phyloP scores from a whole-genome alignment of 2,329 filamentous ascomycete species.

The Colletotrichum abscissum region DNA sequence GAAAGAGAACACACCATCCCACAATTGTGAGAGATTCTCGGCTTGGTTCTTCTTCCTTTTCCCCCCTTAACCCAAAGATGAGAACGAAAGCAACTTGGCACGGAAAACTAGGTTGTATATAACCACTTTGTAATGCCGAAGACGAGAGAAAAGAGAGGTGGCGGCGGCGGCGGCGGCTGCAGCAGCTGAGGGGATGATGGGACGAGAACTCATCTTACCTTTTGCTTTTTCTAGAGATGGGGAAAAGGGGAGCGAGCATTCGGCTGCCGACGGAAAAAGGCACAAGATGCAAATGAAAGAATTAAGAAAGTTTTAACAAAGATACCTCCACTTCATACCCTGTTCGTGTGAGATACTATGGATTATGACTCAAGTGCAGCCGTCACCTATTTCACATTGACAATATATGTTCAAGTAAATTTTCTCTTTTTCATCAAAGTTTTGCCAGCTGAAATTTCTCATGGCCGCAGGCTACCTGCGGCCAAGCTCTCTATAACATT shows the following conservation, averaged over 20 bases:
- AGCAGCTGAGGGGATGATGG: background rate
- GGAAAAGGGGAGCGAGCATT: constrained; percentile 1
- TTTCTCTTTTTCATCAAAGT: background rate
- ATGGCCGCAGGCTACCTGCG: background rate
- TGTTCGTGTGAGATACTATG: background rate
- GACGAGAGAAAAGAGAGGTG: background rate
- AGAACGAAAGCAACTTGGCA: constrained; percentile 3
- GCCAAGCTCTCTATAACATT: constrained; percentile 16
- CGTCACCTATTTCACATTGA: no score
- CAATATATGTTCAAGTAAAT: no score
- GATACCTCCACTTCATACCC: background rate
- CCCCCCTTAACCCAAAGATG: background rate
- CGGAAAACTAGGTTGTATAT: constrained; percentile 26
- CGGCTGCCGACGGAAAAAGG: constrained; percentile 4
- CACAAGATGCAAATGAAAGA: constrained; percentile 30
- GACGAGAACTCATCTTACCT: background rate
- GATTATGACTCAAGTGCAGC: no score
- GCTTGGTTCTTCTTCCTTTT: background rate
- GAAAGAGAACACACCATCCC: constrained; percentile 2
- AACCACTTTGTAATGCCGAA: constrained; percentile 35
- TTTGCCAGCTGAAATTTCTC: background rate
- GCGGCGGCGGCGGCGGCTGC: background rate
- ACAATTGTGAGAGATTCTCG: constrained; percentile 17
- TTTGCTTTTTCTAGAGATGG: background rate
- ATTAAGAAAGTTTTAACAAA: constrained; percentile 1